phyloP scores from a whole-genome alignment of 2,329 filamentous ascomycete species.

The Exophiala viscosa region DNA sequence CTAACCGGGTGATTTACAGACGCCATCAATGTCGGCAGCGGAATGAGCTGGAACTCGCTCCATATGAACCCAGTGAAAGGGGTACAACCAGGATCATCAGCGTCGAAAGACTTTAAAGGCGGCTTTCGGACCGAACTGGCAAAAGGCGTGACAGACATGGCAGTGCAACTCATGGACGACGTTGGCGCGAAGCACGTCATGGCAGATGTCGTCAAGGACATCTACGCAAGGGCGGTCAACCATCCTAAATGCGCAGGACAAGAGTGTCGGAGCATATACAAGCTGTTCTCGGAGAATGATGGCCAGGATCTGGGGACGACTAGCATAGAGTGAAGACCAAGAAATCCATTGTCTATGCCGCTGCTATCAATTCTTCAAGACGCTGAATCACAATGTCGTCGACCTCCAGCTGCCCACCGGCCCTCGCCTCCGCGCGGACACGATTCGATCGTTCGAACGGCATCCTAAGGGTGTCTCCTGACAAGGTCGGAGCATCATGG shows the following conservation, averaged over 20 bases:
- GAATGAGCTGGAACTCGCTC: slow-evolving; percentile 30
- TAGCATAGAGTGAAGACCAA: background rate
- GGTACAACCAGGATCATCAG: slow-evolving; percentile 40
- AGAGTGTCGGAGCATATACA: slow-evolving; percentile 56
- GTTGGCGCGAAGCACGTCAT: slow-evolving; percentile 50
- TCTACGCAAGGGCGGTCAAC: slow-evolving; percentile 50
- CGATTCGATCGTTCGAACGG: slow-evolving; percentile 16
- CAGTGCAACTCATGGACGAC: slow-evolving; percentile 51
- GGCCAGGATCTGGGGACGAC: background rate
- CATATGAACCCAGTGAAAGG: slow-evolving; percentile 33
- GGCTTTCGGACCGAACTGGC: slow-evolving; percentile 56
- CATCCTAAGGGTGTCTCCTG: slow-evolving; percentile 8
- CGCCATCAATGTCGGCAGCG: slow-evolving; percentile 26
- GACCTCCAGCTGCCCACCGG: slow-evolving; percentile 9
- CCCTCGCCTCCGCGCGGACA: slow-evolving; percentile 3
- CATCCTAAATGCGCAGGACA: slow-evolving; percentile 51
- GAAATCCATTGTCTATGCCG: background rate
- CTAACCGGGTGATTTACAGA: slow-evolving; percentile 38
- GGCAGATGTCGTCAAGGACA: slow-evolving; percentile 47
- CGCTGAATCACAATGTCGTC: slow-evolving; percentile 14
- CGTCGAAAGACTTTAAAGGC: slow-evolving; percentile 35
- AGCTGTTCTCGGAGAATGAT: slow-evolving; percentile 11
- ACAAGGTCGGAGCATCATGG: slow-evolving; percentile 7
- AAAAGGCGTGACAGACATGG: slow-evolving; percentile 56
- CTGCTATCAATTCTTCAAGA: slow-evolving; percentile 10